phyloP scores from a whole-genome alignment of 2,329 filamentous ascomycete genomes.

The Elsinoe australis region DNA sequence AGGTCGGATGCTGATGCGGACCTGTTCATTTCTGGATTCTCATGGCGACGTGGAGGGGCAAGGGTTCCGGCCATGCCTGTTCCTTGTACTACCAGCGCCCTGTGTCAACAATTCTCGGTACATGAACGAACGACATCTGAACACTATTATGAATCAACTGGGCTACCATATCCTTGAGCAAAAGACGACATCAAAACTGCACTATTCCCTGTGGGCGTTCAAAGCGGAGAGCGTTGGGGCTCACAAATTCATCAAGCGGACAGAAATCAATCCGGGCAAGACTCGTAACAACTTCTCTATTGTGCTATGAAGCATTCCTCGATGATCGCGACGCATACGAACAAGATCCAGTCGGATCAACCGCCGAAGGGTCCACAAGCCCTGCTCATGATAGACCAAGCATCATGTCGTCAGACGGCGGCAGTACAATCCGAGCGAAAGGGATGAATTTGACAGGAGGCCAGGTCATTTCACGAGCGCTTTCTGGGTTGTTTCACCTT shows the following conservation, averaged over 20 bases:
- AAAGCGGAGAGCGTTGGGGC: slow-evolving; percentile 24
- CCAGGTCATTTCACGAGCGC: not conserved
- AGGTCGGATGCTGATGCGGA: slow-evolving; percentile 78
- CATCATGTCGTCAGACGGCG: too few relatives aligned
- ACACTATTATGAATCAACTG: slow-evolving; percentile 65
- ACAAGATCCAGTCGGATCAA: too few relatives aligned
- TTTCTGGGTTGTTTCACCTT: slow-evolving; percentile 7
- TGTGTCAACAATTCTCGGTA: slow-evolving; percentile 90
- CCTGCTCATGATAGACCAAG: too few relatives aligned
- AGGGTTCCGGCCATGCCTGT: slow-evolving; percentile 59
- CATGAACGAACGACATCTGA: slow-evolving; percentile 61
- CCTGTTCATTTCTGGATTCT: slow-evolving; percentile 59
- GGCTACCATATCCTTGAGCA: slow-evolving; percentile 60
- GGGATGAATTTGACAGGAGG: too few relatives aligned
- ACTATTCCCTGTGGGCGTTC: slow-evolving; percentile 79
- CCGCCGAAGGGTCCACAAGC: too few relatives aligned
- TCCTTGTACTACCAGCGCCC: slow-evolving; percentile 80
- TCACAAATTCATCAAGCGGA: slow-evolving; percentile 54
- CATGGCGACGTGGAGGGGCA: slow-evolving; percentile 21
- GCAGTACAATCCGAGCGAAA: too few relatives aligned
- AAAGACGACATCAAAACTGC: slow-evolving; percentile 74
- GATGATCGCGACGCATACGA: too few relatives aligned
- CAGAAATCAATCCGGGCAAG: slow-evolving; percentile 65
- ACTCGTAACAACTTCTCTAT: slow-evolving; percentile 88
- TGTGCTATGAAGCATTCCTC: not conserved